Base-by-base conservation (phyloP, 805 yeast genomes). In the Myxozyma neotropica region DNA sequence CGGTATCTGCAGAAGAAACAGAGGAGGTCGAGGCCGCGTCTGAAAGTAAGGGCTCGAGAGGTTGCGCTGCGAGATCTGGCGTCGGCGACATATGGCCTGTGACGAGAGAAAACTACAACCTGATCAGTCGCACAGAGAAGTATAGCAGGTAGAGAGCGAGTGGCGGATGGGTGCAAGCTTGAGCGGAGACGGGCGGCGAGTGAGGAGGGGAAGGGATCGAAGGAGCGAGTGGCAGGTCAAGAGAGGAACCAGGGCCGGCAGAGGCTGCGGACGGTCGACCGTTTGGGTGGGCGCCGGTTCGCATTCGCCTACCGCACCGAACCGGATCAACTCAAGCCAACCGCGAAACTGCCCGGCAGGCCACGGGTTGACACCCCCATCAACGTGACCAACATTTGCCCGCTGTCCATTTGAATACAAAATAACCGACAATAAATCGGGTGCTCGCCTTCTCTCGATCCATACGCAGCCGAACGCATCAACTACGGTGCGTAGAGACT, bases 21-120 rank as follows among this genome's bases (percentile, higher is more conserved):
- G 59, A 55, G 36, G 43, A 35, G 21, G 50, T 48, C 40, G 59
- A 55, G 51, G 59, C 51, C 38, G 55, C 55, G 59, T 49, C 54
- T 17, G 59, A 55, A 8, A 49, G 49, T 33, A 48, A n/a, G 44
- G 57, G 44, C 42, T 48, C 50, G 38, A 31, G 27, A 31, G 39
- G 39, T 10, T 21, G 46, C 38, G 50, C 51, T 21, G 57, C 46
- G 46, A 46, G 46, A 31, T 27, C 51, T 31, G 57, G 40, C 44
- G 57, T 13, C 24, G 45, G 44, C 33, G 45, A 31, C 38, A 31
- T 40, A n/a, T 31, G 51, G 45, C 31, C 45, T 49, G 48, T 12
- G 54, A 40, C n/a, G 24, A 19, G 52, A 42, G 2, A 3, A 23
- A 21, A 5, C 31, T 23, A 23, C 17, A n/a, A 27, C 24, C 49